phyloP scores from a whole-genome alignment of 2,329 filamentous ascomycete species.

The Didymella pinodella region DNA sequence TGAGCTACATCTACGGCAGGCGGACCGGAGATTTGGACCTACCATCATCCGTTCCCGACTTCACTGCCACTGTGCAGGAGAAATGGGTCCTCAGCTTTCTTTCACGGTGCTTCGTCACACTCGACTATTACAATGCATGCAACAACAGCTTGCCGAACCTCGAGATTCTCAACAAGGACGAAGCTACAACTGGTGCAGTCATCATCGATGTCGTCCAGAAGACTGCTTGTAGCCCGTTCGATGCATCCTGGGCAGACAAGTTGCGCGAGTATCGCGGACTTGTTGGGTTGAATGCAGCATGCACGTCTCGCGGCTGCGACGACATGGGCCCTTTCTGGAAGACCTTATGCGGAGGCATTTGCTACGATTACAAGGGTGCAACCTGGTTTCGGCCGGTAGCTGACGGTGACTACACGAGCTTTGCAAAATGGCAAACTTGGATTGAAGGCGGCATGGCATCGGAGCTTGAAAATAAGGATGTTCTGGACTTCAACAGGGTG shows the following conservation, averaged over 20 bases:
- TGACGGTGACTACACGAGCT: neutral
- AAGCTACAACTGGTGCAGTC: neutral
- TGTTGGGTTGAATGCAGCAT: neutral
- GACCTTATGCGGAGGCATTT: conserved; percentile 2
- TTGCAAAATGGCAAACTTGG: neutral
- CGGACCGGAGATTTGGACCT: neutral
- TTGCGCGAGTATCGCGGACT: neutral
- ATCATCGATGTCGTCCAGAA: neutral
- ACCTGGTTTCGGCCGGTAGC: neutral
- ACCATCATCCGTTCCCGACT: conserved; percentile 8
- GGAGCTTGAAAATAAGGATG: neutral
- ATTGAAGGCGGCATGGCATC: neutral
- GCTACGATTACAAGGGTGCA: neutral
- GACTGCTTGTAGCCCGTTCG: neutral
- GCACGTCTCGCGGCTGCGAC: neutral
- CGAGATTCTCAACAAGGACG: neutral
- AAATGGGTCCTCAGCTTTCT: neutral
- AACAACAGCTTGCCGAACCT: neutral
- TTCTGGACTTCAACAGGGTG: neutral
- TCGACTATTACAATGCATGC: neutral
- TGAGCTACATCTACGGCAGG: neutral
- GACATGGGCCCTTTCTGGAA: neutral
- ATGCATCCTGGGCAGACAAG: neutral
- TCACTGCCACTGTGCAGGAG: neutral
- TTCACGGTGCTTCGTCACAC: neutral